phyloP scores from a whole-genome alignment of 306 rosid species.

The Albizia julibrissin region DNA sequence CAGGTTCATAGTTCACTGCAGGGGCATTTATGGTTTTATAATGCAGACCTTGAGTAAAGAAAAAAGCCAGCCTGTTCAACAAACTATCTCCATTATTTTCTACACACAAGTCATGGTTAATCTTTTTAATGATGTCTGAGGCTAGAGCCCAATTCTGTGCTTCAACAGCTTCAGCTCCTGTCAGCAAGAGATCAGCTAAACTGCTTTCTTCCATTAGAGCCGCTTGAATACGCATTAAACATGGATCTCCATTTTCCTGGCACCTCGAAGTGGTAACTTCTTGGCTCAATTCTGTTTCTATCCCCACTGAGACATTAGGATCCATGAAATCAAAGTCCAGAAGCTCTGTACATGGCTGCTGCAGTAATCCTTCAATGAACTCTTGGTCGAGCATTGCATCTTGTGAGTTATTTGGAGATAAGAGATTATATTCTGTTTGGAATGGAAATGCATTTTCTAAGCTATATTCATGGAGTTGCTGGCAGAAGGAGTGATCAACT shows the following conservation, averaged over 20 bases:
- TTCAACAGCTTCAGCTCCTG: conserved; percentile 76
- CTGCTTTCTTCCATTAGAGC: conserved; percentile 64
- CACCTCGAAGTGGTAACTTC: neutral
- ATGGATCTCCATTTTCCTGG: conserved; percentile 27
- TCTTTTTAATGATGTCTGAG: conserved; percentile 44
- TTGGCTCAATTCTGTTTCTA: conserved; percentile 18
- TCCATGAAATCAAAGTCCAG: conserved; percentile 29
- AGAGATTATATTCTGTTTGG: conserved; percentile 31
- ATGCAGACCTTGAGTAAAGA: conserved; percentile 58
- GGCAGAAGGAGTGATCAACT: conserved; percentile 33
- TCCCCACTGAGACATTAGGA: conserved; percentile 1
- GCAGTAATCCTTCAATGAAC: conserved; percentile 36
- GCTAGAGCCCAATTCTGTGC: conserved; percentile 51
- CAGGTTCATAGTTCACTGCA: conserved; percentile 28
- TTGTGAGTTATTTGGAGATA: conserved; percentile 23
- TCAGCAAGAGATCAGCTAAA: conserved; percentile 59
- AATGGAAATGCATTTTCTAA: conserved; percentile 34
- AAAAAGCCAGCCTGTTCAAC: conserved; percentile 53
- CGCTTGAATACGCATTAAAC: conserved; percentile 52
- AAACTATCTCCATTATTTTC: conserved; percentile 38
- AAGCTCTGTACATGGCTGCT: conserved; percentile 34
- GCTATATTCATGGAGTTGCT: conserved; percentile 39
- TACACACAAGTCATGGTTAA: conserved; percentile 30
- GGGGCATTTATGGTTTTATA: conserved; percentile 32
- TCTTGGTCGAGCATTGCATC: conserved; percentile 40